Conservation (phyloP, 805 yeast genomes). For the Osmozyma mogii region DNA sequence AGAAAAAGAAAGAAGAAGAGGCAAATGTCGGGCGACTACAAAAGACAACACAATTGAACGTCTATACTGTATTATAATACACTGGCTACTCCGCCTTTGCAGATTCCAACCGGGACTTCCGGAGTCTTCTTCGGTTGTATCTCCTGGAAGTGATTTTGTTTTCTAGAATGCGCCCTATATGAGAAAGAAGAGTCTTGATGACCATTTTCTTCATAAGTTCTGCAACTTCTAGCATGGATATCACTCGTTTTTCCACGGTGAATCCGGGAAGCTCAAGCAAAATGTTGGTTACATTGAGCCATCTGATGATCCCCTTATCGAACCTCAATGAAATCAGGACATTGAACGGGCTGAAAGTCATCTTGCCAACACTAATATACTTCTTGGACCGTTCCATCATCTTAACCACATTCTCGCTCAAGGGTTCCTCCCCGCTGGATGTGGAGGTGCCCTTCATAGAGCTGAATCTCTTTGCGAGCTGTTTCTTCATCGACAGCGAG, state of each 20-base stretch:
- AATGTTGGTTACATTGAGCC: conserved; percentile 32
- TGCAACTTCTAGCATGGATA: conserved; percentile 31
- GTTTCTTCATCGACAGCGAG: too few relatives aligned
- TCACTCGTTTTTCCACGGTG: conserved; percentile 18
- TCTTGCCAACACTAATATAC: neutral
- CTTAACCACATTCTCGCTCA: conserved; percentile 1
- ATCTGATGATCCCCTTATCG: conserved; percentile 24
- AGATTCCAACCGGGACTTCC: too few relatives aligned
- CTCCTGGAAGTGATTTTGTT: conserved; percentile 20
- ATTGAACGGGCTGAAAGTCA: conserved; percentile 13
- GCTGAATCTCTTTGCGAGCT: conserved; percentile 7
- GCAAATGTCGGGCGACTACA: conserved; percentile 24
- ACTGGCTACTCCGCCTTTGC: neutral
- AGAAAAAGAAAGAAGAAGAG: conserved; percentile 22
- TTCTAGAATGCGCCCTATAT: conserved; percentile 26
- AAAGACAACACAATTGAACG: conserved; percentile 27
- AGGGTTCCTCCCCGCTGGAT: conserved; percentile 2
- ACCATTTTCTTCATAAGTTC: conserved; percentile 24
- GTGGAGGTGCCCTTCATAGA: neutral
- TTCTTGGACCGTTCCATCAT: neutral
- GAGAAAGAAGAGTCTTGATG: conserved; percentile 25
- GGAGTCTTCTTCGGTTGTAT: too few relatives aligned
- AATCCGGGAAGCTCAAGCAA: conserved; percentile 27
- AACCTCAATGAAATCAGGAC: conserved; percentile 29
- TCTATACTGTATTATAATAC: neutral